phyloP scores from a whole-genome alignment of 208 protist genomes.

The Leishmania gerbilli region DNA sequence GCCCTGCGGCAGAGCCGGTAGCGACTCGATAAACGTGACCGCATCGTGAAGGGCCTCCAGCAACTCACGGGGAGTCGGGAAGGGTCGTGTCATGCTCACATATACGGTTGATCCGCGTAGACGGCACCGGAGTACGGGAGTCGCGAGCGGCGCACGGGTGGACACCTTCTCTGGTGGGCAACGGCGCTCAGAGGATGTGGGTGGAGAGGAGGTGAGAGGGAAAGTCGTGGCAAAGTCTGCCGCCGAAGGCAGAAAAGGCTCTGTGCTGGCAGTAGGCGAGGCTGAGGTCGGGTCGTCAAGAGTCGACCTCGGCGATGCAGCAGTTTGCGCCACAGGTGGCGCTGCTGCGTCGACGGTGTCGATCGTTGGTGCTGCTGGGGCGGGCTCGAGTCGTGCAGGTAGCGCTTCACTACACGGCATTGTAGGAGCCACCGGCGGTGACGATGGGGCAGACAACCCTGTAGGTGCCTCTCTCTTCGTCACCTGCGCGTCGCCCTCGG shows the following conservation, averaged over 20 bases:
- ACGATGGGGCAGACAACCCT: not conserved
- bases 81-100: constrained; percentile 10
- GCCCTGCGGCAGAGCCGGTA: constrained; percentile 10
- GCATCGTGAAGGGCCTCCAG: constrained; percentile 32
- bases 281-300: not conserved
- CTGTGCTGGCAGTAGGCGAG: not conserved
- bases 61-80: constrained; percentile 5
- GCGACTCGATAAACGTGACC: constrained; percentile 25
- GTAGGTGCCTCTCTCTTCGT: not conserved
- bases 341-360: not conserved
- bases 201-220: not conserved
- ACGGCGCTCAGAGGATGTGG: not conserved
- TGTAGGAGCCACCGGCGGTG: not conserved
- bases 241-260: not conserved
- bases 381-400: not conserved
- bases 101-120: constrained; percentile 22
- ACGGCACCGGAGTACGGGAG: constrained; percentile 19
- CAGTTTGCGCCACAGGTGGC: not conserved
- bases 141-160: not conserved
- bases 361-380: not conserved
- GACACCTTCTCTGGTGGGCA: not conserved
- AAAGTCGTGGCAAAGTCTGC: not conserved
- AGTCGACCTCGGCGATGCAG: not conserved
- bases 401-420: not conserved
- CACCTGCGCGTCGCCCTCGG: not conserved